These are phyloP conservation scores for Penicillium alfredii DNA, from an alignment of 495 filamentous ascomycete genomes.

Conservation along the genomic window DNA sequence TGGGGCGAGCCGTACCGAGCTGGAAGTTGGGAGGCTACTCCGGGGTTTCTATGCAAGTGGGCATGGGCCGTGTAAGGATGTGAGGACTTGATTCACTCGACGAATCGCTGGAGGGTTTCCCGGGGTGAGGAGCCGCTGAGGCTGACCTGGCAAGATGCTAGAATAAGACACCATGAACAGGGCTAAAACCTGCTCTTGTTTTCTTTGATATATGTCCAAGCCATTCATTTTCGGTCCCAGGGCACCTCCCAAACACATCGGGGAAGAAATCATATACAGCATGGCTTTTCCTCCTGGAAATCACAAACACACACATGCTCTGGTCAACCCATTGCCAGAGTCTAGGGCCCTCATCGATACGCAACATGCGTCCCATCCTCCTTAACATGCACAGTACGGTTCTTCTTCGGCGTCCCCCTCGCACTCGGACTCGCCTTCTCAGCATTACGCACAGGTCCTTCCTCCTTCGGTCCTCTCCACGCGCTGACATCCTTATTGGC, in stretches of 20 bases:
- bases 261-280: no score
- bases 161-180: no score
- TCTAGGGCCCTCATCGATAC: slow-evolving; percentile 12
- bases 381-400: slow-evolving; percentile 28
- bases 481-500: slow-evolving; percentile 56
- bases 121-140: slow-evolving; percentile 8
- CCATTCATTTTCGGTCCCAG: no score
- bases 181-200: no score
- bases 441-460: slow-evolving; percentile 39
- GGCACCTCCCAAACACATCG: no score
- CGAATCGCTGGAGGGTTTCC: slow-evolving; percentile 7
- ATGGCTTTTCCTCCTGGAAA: no score
- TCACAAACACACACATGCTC: no score
- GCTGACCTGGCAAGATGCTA: no score
- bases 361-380: slow-evolving; percentile 29
- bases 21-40: slow-evolving; percentile 9
- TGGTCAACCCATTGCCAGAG: no score
- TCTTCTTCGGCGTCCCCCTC: slow-evolving; percentile 43
- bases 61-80: slow-evolving; percentile 5
- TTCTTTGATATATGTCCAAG: no score
- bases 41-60: slow-evolving; percentile 10
- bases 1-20: slow-evolving; percentile 6
- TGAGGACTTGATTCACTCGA: slow-evolving; percentile 8
- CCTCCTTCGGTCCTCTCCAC: slow-evolving; percentile 40
- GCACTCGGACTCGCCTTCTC: slow-evolving; percentile 39